Conservation (phyloP, 441 rosid genomes). For the Pelargonium fulgidum region DNA sequence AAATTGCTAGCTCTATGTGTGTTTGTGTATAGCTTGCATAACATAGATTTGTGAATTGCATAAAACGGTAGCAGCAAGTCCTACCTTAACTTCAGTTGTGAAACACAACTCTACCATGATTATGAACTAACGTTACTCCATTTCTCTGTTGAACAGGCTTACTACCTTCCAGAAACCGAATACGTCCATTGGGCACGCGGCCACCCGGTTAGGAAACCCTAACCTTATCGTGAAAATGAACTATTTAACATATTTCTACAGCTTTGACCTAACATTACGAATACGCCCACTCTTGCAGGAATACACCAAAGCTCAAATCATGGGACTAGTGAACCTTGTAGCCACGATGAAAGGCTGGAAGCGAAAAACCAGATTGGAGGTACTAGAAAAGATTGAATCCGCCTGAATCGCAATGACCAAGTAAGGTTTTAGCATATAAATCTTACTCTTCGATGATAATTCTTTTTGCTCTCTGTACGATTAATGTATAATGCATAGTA, state of each 20-base stretch:
- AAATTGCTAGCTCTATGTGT: too few relatives aligned
- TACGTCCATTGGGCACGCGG: conserved; percentile 93
- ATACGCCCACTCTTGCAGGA: conserved; percentile 39
- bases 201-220: conserved; percentile 63
- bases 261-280: not conserved
- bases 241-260: not conserved
- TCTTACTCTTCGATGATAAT: not conserved
- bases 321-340: conserved; percentile 79
- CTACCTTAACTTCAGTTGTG: not conserved
- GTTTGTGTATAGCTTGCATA: not conserved
- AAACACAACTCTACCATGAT: not conserved
- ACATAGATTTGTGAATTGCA: not conserved
- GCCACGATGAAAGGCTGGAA: conserved; percentile 96
- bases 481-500: conserved; percentile 29
- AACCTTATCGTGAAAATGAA: not conserved
- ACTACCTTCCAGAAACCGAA: conserved; percentile 94
- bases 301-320: conserved; percentile 64
- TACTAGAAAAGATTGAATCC: conserved; percentile 72
- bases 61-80: not conserved
- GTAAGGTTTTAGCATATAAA: conserved; percentile 18
- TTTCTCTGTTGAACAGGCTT: conserved; percentile 48
- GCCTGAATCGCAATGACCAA: conserved; percentile 14
- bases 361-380: conserved; percentile 81
- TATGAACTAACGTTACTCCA: conserved; percentile 4
- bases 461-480: conserved; percentile 15